A percentile compares a stretch with the other conserved stretches of the same genome.
These are phyloP conservation scores for Neospora caninum DNA, from an alignment of 169 alveolate genomes.

Conservation along the genomic window DNA sequence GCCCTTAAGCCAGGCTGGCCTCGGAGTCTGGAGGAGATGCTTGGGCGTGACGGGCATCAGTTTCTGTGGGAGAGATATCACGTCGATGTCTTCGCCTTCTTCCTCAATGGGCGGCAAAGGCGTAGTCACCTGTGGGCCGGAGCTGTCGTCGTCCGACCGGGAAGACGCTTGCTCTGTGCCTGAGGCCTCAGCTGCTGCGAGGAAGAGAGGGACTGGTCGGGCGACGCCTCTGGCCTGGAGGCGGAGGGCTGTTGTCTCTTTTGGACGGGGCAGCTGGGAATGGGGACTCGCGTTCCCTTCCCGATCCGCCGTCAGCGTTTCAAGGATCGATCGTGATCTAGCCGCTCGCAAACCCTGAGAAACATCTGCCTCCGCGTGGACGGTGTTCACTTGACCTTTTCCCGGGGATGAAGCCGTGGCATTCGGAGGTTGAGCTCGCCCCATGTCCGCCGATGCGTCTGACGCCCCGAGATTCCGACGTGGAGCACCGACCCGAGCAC, in stretches of 20 bases:
- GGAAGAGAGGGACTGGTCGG: background rate
- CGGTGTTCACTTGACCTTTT: background rate
- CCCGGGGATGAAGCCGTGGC: background rate
- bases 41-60: constrained; percentile 22
- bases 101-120: background rate
- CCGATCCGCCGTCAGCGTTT: background rate
- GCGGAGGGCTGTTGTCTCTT: background rate
- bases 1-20: constrained; percentile 11
- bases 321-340: background rate
- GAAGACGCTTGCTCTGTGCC: background rate
- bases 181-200: background rate
- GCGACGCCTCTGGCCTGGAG: background rate
- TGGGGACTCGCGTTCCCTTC: background rate
- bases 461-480: no score
- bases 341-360: background rate
- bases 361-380: background rate
- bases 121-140: background rate
- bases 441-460: background rate
- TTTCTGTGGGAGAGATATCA: background rate
- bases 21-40: constrained; percentile 26
- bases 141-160: background rate
- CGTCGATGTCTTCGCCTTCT: background rate
- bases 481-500: no score
- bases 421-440: background rate
- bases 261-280: background rate